Base-by-base conservation (phyloP, 805 yeast genomes). In the Suhomyces sp. region DNA sequence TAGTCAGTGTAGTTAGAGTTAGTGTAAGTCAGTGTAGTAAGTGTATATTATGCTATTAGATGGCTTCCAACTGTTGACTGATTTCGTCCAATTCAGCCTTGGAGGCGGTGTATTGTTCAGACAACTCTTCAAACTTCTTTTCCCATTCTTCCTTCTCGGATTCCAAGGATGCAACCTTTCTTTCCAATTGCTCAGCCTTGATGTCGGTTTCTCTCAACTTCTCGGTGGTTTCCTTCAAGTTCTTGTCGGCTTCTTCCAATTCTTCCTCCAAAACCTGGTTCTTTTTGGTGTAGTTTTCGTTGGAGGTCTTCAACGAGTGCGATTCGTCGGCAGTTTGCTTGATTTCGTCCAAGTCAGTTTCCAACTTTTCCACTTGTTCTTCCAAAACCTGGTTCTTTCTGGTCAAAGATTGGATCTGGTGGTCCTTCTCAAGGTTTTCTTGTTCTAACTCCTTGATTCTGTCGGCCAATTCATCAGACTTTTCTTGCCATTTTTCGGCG, bases 401-500 rank as follows among this genome's bases (percentile, higher is more conserved):
- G 57, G 92, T 85, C 73, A 94, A 83, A 4, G 97, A 81, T 68
- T 90, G 91, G 72, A 94, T 90, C 72, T 89, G 94, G 78, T 94
- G 93, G 72, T 94, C 99, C 78, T 92, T 92, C 61, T 89, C 93
- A 60, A 89, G 78, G 68, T 82, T 81, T 67, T 90, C 96, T 77
- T 93, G 97, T 74, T 93, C 98, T 72, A 93, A 80, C 67, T 80
- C 86, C 81, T 92, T 94, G 76, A 88, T 84, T 71, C 85, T 85
- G 57, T 80, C 84, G 55, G 84, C 75, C 64, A 88, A 82, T 64
- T 89, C 97, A 67, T 94, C 99, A 55, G 94, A 86, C 79, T 91
- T 89, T 72, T 90, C 97, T 79, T 93, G 97, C 90, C 99, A 96
- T 64, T 86, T 79, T 78, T 94, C 99, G 60, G 97, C 93, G 70